Evolutionary conservation across 306 rosid species (phyloP), one percentile per base, ranked within the genome.

Genomic region (Cucurbita maxima): DNA sequence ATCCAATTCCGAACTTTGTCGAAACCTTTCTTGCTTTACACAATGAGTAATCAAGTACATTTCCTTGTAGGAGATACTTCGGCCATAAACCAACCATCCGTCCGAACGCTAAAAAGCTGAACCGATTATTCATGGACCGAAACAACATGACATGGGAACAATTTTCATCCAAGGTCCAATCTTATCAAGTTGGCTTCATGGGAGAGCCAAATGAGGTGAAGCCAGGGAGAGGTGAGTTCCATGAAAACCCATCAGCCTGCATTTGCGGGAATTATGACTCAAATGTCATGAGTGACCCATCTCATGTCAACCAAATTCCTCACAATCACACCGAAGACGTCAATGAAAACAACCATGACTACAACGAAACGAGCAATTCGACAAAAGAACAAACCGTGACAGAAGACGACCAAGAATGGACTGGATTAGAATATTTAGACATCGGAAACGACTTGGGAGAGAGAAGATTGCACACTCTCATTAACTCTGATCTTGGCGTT

Each of bases 21-120:
- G 14, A 36, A 11, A 15, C 45, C 45, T 36, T 36, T 60, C 67
- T 60, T 6, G 15, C 71, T 63, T 63, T 19, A 40, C 71, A 47
- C 57, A 47, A 5, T 15, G 8, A 3, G 20, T 30, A 44, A 13
- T 36, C 20, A 36, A 13, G 18, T 45, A 44, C 53, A 66, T 44
- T 72, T 52, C 50, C 77, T 58, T 70, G 86, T 88, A 92, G 98
- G 87, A 87, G 96, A 80, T 92, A 92, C 88, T 84, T 86, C 6
- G 91, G 96, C 56, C 96, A 92, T 82, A 92, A 90, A 73, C 96
- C 91, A 57, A 92, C 98, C 57, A 86, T 92, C 78, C 89, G 96
- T 7, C 98, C 98, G 63, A 90, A 90, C 75, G 86, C 90, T 9
- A 92, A 86, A 73, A 92, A 88, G 74, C 18, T 92, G 79, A 82